Conservation (phyloP, 371 early-diverging fungal species). For the Rhizopus delemar region DNA sequence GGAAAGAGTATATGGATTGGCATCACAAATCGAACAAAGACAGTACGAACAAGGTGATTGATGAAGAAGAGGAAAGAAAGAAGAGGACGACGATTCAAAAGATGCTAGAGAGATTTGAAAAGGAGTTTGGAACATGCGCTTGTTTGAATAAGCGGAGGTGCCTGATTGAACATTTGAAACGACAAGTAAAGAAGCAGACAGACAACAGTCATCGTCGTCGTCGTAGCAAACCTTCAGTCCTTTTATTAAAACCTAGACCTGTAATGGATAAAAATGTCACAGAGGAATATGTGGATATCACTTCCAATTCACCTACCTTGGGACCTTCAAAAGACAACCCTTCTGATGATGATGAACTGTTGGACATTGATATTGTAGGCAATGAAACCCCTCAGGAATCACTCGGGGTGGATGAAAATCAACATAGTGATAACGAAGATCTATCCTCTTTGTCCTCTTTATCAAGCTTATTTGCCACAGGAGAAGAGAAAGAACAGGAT, state of each 20-base stretch:
- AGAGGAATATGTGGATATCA: conserved; percentile 31
- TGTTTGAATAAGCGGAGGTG: conserved; percentile 46
- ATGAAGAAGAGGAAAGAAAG: conserved; percentile 32
- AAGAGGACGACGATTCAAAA: conserved; percentile 33
- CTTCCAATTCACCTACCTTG: conserved; percentile 16
- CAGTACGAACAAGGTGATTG: conserved; percentile 25
- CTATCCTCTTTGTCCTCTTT: conserved; percentile 26
- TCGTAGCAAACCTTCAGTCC: conserved; percentile 15
- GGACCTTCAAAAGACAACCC: background rate
- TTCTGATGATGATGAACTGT: conserved; percentile 19
- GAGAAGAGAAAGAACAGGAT: conserved; percentile 8
- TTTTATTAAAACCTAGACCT: conserved; percentile 19
- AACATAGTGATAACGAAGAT: conserved; percentile 16
- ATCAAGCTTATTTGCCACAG: conserved; percentile 24
- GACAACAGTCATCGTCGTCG: background rate
- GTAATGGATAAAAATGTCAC: conserved; percentile 11
- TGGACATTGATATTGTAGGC: conserved; percentile 26
- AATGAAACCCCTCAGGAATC: conserved; percentile 14
- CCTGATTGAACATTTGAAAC: conserved; percentile 35
- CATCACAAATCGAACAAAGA: conserved; percentile 18
- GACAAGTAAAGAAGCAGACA: conserved; percentile 14
- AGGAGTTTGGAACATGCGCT: conserved; percentile 50
- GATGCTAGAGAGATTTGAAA: conserved; percentile 37
- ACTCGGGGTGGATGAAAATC: conserved; percentile 1
- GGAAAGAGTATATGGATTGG: conserved; percentile 34